Base-by-base conservation (phyloP, 352 stramenopile genomes). In the Phytopythium sindhum region DNA sequence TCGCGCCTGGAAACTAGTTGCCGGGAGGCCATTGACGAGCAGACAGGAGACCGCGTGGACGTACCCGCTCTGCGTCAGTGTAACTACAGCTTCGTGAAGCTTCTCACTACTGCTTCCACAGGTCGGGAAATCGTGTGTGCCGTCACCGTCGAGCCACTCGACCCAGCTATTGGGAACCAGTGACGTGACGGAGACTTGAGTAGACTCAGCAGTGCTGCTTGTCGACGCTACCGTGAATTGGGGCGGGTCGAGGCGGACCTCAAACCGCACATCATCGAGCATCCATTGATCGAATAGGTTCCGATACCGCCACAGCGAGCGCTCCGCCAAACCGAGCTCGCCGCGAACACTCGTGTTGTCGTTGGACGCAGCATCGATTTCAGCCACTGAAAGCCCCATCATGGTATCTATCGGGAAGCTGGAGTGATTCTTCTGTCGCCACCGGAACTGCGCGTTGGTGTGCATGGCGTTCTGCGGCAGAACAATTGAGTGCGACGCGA, bases 251-350 rank as follows among this genome's bases (percentile, higher is more conserved):
- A 90, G 64, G 5, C 83, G 75, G 21, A 86, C 79, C 65, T 87
- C 78, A 2, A 92, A 61, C 0, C 60, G 60, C 7, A 92, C 76
- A 21, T 87, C 59, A 57, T 92, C 84, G 3, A 90, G 64, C 0
- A 81, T 78, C 81, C 84, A 90, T 66, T 92, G 84, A 37, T 92
- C 84, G 53, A 90, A 90, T 24, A 92, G 65, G 48, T 92, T 92
- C 1, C 77, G 74, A 64, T 88, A 84, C 11, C 57, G 73, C 80
- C 83, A 91, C 2, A 84, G 64, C 31, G 85, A 75, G 0, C 63
- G 73, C 47, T 88, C 83, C 2, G 66, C 29, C 1, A 63, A 11
- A 2, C 75, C 75, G 31, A 87, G 44, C n/a, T 61, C 53, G 1
- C 77, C 74, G 42, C 73, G 65, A 2, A 76, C 61, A 47, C 72